A percentile compares a stretch with the other conserved stretches of the same genome.
Evolutionary conservation across 1,139 yeast species (phyloP).

Genomic region (Starmera stellimalicola): DNA sequence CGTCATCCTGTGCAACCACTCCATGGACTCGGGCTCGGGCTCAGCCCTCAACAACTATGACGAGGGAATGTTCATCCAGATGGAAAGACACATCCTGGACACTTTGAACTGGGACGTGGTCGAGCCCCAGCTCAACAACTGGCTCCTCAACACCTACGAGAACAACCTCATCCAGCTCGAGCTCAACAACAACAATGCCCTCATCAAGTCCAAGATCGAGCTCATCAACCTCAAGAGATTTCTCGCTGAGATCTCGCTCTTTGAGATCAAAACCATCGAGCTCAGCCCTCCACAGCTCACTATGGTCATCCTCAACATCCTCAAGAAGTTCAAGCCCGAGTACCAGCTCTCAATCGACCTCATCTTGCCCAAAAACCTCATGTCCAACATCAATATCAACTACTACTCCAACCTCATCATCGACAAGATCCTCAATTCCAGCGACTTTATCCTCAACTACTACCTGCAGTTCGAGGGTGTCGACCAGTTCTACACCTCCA

Average conservation of each 20-base stretch:
- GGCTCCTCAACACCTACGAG: slow-evolving; percentile 31
- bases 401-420: slow-evolving; percentile 9
- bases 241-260: slow-evolving; percentile 14
- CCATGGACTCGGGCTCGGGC: slow-evolving; percentile 24
- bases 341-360: slow-evolving; percentile 5
- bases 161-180: slow-evolving; percentile 29
- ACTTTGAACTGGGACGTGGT: slow-evolving; percentile 55
- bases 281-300: slow-evolving; percentile 18
- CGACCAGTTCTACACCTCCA: slow-evolving; percentile 9
- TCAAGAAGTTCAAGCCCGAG: slow-evolving; percentile 10
- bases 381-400: slow-evolving; percentile 4
- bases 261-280: slow-evolving; percentile 14
- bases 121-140: slow-evolving; percentile 52
- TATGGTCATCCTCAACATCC: slow-evolving; percentile 11
- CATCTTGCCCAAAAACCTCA: slow-evolving; percentile 1
- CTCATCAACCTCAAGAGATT: slow-evolving; percentile 15
- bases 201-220: slow-evolving; percentile 11
- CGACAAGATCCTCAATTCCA: slow-evolving; percentile 9
- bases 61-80: slow-evolving; percentile 49
- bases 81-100: slow-evolving; percentile 43
- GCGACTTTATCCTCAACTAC: slow-evolving; percentile 10
- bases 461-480: slow-evolving; percentile 11
- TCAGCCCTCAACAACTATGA: slow-evolving; percentile 32
- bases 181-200: slow-evolving; percentile 18
- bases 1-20: slow-evolving; percentile 44